Evolutionary conservation across 2,329 filamentous ascomycete genomes (phyloP), one percentile per base, ranked within the genome.

Genomic region (Fusarium sp.): DNA sequence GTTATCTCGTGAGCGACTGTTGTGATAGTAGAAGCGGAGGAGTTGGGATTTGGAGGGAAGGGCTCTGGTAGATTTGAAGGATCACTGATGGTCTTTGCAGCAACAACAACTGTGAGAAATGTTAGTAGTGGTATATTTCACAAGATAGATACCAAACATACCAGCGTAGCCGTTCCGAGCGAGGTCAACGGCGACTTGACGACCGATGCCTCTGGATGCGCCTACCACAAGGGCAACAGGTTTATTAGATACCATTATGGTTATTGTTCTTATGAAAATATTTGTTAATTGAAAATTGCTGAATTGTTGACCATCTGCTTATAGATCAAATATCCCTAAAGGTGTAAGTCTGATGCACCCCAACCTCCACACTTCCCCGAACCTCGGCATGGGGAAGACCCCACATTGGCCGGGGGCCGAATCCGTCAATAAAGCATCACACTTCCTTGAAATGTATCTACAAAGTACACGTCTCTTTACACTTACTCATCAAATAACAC

Each of bases 41-140:
- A 94, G 81, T 95, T 95, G 17, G 93, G 92, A 75, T 94, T 86
- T 4, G 93, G 93, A 4, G 92, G 92, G 77, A 93, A 93, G 1
- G 91, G 87, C 4, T 61, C 76, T 32, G 83, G 76, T 20, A 84
- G 81, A 56, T 82, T 83, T 40, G 81, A 82, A 6, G 90, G 87
- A 73, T 93, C 86, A 49, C 90, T 93, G 10, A 87, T 90, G 40
- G 90, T 90, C 78, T 95, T 96, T 32, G 93, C 92, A 9, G 92
- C 88, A 33, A 96, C 90, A 66, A 94, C 89, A 70, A 95, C 93
- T 53, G 63, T 48, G 5, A 20, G 37, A 4, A 13, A 18, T 23
- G 38, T 73, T n/a, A 71, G 53, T 30, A 30, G 23, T 23, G 5
- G 23, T 30, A 30, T 30, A 8, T 30, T 9, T 30, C 30, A 5